These are phyloP conservation scores for Cercophora scortea DNA, from an alignment of 495 filamentous ascomycete genomes.

Conservation along the genomic window DNA sequence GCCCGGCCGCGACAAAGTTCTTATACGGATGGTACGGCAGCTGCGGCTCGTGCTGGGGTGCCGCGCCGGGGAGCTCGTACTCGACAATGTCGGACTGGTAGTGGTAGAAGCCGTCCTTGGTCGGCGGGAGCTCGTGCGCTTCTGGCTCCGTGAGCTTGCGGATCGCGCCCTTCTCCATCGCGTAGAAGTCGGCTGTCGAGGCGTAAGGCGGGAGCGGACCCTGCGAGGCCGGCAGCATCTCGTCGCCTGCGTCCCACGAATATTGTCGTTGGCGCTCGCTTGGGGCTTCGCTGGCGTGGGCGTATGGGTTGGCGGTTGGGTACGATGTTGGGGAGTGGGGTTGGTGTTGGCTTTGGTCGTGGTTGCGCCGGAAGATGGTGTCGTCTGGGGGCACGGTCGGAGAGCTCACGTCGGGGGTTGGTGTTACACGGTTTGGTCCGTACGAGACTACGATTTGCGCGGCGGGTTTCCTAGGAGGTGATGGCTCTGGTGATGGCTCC, in stretches of 20 bases:
- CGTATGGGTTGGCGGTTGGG: neutral
- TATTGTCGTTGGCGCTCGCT: slow-evolving; percentile 3
- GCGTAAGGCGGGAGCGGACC: slow-evolving; percentile 25
- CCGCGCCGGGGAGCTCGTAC: slow-evolving; percentile 22
- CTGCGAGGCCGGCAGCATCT: slow-evolving; percentile 8
- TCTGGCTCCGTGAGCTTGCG: slow-evolving; percentile 20
- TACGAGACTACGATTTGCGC: slow-evolving; percentile 20
- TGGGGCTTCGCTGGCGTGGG: no score
- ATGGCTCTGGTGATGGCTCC: slow-evolving; percentile 4
- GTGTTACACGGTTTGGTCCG: slow-evolving; percentile 25
- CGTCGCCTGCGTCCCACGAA: slow-evolving; percentile 14
- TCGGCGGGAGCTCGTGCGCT: slow-evolving; percentile 26
- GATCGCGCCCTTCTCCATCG: slow-evolving; percentile 26
- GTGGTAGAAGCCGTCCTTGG: slow-evolving; percentile 27
- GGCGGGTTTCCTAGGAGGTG: slow-evolving; percentile 11
- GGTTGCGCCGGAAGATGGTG: slow-evolving; percentile 11
- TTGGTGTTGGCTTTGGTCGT: neutral
- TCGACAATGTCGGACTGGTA: slow-evolving; percentile 13
- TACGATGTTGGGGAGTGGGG: neutral
- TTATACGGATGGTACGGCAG: slow-evolving; percentile 15
- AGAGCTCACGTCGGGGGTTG: slow-evolving; percentile 17
- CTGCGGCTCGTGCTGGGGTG: slow-evolving; percentile 15
- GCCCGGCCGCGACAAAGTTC: slow-evolving; percentile 4
- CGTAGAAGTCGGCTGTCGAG: slow-evolving; percentile 17
- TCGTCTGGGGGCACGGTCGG: slow-evolving; percentile 24